Evolutionary conservation across 345 rosid genomes (phyloP), one percentile per base, ranked within the genome.

Genomic region (Eucalyptus albens): DNA sequence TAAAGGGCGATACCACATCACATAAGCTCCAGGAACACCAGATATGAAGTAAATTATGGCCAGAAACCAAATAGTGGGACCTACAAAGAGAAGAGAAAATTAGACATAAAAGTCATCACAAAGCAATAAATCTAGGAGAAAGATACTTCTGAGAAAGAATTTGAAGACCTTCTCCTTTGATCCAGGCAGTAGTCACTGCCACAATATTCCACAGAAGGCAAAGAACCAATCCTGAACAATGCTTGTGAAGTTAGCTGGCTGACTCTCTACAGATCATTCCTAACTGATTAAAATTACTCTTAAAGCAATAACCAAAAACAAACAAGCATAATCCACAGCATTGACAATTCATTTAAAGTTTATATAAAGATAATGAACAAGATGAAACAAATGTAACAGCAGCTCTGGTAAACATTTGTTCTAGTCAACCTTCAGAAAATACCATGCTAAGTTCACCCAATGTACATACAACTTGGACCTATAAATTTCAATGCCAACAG

Each of bases 1-100:
- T 65, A 98, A 95, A 87, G 99, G 99, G 87, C 97, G 96, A 91
- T 98, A 98, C 99, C 99, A 98, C 89, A 93, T 56, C 87, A 95
- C 94, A 87, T 97, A 98, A 86, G 93, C 99, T 83, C 99, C 99
- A 90, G 99, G 99, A 92, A 93, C 95, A 87, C 99, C 99, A 3
- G 98, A 88, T 88, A 98, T 92, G 94, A 94, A 93, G 92, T 98
- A 98, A 93, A 98, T 98, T 90, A 97, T 90, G 86, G 99, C 96
- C 67, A 98, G 98, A 93, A 98, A 94, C 99, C 99, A 98, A 90
- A 97, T 97, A 31, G 95, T 96, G 56, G 94, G 95, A 92, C 98
- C 99, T 97, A 90, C 44, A 91, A 88, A 56, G 86, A 87, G 87
- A 90, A 50, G 40, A 88, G 88, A 60, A 49, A 29, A 91, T 62